Conservation (phyloP, 2,329 filamentous ascomycete species). For the Epichloe scottii region DNA sequence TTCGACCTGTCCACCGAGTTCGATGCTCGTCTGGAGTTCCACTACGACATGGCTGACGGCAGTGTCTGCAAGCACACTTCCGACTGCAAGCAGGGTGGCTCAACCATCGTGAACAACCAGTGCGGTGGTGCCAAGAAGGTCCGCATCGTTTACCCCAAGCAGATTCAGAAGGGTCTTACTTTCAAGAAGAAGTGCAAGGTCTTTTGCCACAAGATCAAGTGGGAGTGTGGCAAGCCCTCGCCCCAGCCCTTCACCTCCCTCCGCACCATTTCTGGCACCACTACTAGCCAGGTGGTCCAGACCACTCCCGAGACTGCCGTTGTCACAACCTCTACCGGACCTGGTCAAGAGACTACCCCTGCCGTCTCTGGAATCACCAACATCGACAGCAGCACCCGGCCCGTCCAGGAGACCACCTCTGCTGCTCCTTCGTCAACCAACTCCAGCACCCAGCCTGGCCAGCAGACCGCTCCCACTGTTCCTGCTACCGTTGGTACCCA, state of each 20-base stretch:
- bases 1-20: constrained; percentile 64
- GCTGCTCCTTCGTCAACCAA: background rate
- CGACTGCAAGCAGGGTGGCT: constrained; percentile 54
- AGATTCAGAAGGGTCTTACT: constrained; percentile 28
- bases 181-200: constrained; percentile 51
- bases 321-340: background rate
- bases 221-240: constrained; percentile 47
- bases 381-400: background rate
- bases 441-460: background rate
- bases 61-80: constrained; percentile 68
- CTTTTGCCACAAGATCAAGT: constrained; percentile 28
- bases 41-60: constrained; percentile 77
- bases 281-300: background rate
- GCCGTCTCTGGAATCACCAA: constrained; percentile 8
- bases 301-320: background rate
- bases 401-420: constrained; percentile 2
- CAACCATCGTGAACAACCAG: constrained; percentile 67
- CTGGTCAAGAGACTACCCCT: constrained; percentile 7
- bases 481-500: background rate
- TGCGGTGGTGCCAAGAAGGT: constrained; percentile 85
- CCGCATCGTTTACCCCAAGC: constrained; percentile 52
- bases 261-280: background rate
- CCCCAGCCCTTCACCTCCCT: background rate
- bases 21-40: constrained; percentile 70
- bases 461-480: constrained; percentile 2